Conservation (phyloP, 1,139 yeast species). For the Kurtzmaniella natalensis region DNA sequence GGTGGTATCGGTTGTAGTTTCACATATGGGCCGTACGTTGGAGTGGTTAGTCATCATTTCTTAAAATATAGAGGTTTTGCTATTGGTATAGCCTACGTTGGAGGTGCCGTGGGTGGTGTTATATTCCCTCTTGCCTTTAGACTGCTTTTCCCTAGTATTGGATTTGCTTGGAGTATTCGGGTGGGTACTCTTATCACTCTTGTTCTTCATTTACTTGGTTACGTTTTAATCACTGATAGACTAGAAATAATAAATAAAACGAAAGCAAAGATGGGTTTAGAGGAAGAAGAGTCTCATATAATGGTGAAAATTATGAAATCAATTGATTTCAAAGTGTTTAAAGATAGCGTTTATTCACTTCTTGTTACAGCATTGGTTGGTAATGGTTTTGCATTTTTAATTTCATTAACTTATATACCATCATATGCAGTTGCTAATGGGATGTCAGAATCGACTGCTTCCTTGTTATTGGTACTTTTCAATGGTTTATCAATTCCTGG, state of each 20-base stretch:
- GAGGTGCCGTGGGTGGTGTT: conserved; percentile 29
- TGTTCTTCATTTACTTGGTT: conserved; percentile 13
- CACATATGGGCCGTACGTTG: conserved; percentile 22
- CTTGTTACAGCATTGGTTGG: conserved; percentile 26
- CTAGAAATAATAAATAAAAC: conserved; percentile 15
- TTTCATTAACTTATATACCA: conserved; percentile 23
- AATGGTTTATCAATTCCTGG: conserved; percentile 28
- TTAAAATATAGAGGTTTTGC: conserved; percentile 19
- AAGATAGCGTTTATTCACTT: conserved; percentile 20
- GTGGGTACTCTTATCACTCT: conserved; percentile 21
- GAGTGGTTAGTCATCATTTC: conserved; percentile 22
- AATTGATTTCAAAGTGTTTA: conserved; percentile 23
- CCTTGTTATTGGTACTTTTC: conserved; percentile 23
- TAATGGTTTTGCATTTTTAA: conserved; percentile 27
- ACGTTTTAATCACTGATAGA: conserved; percentile 18
- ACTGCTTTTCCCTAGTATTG: conserved; percentile 19
- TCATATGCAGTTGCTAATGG: conserved; percentile 28
- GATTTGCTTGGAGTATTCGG: conserved; percentile 28
- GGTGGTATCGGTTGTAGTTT: conserved; percentile 23
- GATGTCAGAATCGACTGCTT: conserved; percentile 17
- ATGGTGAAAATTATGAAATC: conserved; percentile 17
- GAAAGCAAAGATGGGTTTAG: conserved; percentile 4
- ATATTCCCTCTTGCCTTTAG: conserved; percentile 21
- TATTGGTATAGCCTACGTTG: conserved; percentile 22
- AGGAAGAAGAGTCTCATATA: conserved; percentile 3